Evolutionary conservation across 2,329 filamentous ascomycete species (phyloP).

Genomic region (Ascochyta rabiei): DNA sequence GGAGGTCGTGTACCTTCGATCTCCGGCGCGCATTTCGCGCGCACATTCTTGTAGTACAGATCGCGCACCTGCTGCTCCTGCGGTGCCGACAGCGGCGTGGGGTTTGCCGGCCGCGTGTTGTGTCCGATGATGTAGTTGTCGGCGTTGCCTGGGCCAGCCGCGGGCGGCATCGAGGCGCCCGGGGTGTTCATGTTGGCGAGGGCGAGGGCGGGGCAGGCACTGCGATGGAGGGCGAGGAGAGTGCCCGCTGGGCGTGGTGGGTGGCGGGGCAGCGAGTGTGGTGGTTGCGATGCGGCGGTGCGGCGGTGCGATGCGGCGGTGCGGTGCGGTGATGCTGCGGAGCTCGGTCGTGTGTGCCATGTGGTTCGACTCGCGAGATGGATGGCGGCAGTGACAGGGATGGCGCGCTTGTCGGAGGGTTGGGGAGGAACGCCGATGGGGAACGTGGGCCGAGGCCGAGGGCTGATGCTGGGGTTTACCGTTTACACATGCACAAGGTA

Average conservation of each 20-base stretch:
- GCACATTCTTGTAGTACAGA: constrained; percentile 80
- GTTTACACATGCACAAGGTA: constrained; percentile 4
- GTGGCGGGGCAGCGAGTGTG: not conserved
- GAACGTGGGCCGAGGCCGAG: constrained; percentile 8
- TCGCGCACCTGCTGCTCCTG: constrained; percentile 70
- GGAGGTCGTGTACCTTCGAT: constrained; percentile 50
- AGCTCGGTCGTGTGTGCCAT: constrained; percentile 35
- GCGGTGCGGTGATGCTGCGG: constrained; percentile 1
- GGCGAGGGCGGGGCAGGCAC: not conserved
- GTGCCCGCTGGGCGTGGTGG: no score
- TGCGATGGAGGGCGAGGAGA: not conserved
- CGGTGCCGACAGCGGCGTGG: constrained; percentile 78
- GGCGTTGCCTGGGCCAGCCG: constrained; percentile 1
- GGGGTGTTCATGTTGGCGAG: constrained; percentile 7
- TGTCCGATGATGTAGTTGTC: constrained; percentile 30
- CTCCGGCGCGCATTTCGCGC: constrained; percentile 75
- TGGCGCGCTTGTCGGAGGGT: constrained; percentile 64
- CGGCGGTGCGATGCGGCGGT: not conserved
- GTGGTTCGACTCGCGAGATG: constrained; percentile 21
- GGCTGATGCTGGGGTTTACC: not conserved
- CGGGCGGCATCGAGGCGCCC: constrained; percentile 9
- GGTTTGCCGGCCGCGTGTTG: constrained; percentile 36
- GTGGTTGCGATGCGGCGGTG: not conserved
- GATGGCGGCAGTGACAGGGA: constrained; percentile 41
- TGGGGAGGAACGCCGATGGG: not conserved